phyloP scores from a whole-genome alignment of 257 asterid genomes.

The Nicotiana benthamiana region DNA sequence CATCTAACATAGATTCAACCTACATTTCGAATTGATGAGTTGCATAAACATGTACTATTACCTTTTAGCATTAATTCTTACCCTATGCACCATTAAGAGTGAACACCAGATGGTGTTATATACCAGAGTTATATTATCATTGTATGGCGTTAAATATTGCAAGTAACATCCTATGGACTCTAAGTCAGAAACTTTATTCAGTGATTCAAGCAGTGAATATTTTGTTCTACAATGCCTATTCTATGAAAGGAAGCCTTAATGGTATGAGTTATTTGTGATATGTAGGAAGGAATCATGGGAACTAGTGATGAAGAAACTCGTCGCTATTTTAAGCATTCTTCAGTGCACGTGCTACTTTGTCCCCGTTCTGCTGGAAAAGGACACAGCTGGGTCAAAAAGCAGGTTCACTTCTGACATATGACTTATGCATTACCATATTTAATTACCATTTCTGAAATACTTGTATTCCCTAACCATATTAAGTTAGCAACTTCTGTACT shows the following conservation, averaged over 20 bases:
- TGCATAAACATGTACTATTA: not conserved
- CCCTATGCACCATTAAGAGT: not conserved
- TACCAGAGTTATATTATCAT: not conserved
- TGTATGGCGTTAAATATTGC: not conserved
- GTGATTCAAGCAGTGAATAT: not conserved
- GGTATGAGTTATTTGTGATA: constrained; percentile 1
- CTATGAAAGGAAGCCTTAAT: not conserved
- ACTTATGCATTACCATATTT: not conserved
- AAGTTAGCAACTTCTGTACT: not conserved
- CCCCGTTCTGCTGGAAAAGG: constrained; percentile 81
- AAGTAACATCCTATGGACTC: not conserved
- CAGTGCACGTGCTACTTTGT: constrained; percentile 75
- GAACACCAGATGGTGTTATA: not conserved
- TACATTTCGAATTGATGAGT: not conserved
- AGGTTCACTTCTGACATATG: constrained; percentile 19
- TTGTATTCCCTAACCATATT: not conserved
- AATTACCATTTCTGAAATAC: not conserved
- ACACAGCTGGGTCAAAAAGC: constrained; percentile 64
- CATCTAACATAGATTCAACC: not conserved
- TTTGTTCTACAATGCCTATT: not conserved
- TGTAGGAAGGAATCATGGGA: constrained; percentile 76
- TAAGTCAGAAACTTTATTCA: not conserved
- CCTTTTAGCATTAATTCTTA: not conserved
- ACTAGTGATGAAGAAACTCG: constrained; percentile 90
- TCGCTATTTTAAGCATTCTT: constrained; percentile 79